A percentile compares a stretch with the other conserved stretches of the same genome.
Evolutionary conservation across 129 eudicot genomes (phyloP).

Genomic region (Oenanthe sinensis): DNA sequence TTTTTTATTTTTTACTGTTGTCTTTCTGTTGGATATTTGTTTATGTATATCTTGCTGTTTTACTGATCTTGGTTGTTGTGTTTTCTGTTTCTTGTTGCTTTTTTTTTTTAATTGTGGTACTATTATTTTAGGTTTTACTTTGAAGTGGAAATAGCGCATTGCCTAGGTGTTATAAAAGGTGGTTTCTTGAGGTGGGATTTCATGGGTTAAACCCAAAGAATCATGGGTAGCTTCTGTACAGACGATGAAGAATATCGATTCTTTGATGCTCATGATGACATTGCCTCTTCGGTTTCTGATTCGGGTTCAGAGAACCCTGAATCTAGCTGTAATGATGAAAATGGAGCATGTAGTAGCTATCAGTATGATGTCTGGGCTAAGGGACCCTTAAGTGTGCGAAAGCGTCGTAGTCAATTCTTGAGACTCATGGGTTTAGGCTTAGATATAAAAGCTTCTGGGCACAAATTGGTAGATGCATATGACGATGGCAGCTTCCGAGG

Average conservation of each 20-base stretch:
- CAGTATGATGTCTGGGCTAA: slow-evolving; percentile 66
- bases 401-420: slow-evolving; percentile 55
- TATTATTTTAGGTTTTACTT: slow-evolving; percentile 37
- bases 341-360: slow-evolving; percentile 13
- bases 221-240: slow-evolving; percentile 52
- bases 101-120: slow-evolving; percentile 1
- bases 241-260: slow-evolving; percentile 56
- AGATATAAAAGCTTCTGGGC: slow-evolving; percentile 19
- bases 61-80: slow-evolving; percentile 38
- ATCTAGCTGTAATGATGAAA: not conserved
- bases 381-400: slow-evolving; percentile 63
- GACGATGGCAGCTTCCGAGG: slow-evolving; percentile 8
- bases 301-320: slow-evolving; percentile 11
- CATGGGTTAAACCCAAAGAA: slow-evolving; percentile 66
- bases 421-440: slow-evolving; percentile 45
- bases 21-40: slow-evolving; percentile 18
- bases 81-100: slow-evolving; percentile 1
- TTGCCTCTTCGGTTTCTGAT: slow-evolving; percentile 20
- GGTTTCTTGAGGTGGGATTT: slow-evolving; percentile 45
- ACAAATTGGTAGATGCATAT: slow-evolving; percentile 12
- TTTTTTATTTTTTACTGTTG: slow-evolving; percentile 19
- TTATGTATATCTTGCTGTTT: slow-evolving; percentile 28
- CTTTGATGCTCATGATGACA: slow-evolving; percentile 66
- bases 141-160: slow-evolving; percentile 26
- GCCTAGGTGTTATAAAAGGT: slow-evolving; percentile 35